Evolutionary conservation across 2,329 filamentous ascomycete species (phyloP).

Genomic region (Blastomyces silverae): DNA sequence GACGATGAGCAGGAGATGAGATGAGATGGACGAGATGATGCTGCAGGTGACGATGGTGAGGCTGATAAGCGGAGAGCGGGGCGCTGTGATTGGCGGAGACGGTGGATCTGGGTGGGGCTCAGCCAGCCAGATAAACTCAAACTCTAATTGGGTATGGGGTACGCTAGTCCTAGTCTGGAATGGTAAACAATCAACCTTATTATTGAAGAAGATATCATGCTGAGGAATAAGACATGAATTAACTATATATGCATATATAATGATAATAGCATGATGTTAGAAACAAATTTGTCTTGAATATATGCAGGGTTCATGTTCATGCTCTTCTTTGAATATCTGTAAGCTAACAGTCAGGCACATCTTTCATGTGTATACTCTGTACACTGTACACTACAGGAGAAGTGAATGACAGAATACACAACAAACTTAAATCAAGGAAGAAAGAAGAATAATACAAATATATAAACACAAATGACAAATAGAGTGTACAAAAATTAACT

Average conservation of each 20-base stretch:
- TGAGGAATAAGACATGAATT: too few relatives aligned
- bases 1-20: not conserved
- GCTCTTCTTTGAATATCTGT: too few relatives aligned
- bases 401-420: too few relatives aligned
- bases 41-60: not conserved
- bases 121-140: constrained; percentile 3
- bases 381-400: too few relatives aligned
- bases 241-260: too few relatives aligned
- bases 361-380: too few relatives aligned
- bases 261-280: too few relatives aligned
- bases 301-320: too few relatives aligned
- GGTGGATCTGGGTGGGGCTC: not conserved
- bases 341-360: too few relatives aligned
- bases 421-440: not conserved
- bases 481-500: not conserved
- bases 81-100: constrained; percentile 3
- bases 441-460: not conserved
- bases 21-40: constrained; percentile 6
- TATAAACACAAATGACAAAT: not conserved
- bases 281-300: too few relatives aligned
- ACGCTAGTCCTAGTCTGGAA: not conserved
- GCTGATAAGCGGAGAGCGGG: not conserved
- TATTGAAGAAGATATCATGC: too few relatives aligned
- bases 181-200: not conserved
- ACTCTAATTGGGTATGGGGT: constrained; percentile 10